Evolutionary conservation across 2,329 filamentous ascomycete genomes (phyloP).

Genomic region (Ramichloridium luteum): DNA sequence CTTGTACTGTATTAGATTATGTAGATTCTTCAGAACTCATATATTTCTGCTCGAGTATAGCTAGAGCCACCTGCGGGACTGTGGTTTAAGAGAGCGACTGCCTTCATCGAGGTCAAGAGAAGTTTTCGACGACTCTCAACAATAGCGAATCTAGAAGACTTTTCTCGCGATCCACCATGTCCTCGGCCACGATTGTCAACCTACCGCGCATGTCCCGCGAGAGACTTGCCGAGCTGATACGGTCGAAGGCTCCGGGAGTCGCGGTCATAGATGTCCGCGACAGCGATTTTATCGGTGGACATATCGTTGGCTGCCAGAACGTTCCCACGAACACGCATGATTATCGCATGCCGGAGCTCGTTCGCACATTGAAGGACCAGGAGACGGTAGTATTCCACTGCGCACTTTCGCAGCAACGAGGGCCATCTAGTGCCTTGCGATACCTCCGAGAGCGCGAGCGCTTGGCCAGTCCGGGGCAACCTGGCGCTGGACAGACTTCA

Average conservation of each 20-base stretch:
- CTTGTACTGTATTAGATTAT: too few relatives aligned
- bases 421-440: slow-evolving; percentile 67
- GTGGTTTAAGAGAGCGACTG: too few relatives aligned
- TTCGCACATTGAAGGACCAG: slow-evolving; percentile 63
- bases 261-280: slow-evolving; percentile 86
- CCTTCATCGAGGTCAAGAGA: too few relatives aligned
- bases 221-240: slow-evolving; percentile 52
- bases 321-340: slow-evolving; percentile 64
- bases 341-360: slow-evolving; percentile 65
- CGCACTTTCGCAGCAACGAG: slow-evolving; percentile 78
- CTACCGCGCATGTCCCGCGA: slow-evolving; percentile 58
- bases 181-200: slow-evolving; percentile 47
- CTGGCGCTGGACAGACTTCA: too few relatives aligned
- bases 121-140: too few relatives aligned
- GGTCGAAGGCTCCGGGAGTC: slow-evolving; percentile 29
- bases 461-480: slow-evolving; percentile 19
- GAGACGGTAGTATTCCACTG: slow-evolving; percentile 90
- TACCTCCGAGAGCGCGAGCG: slow-evolving; percentile 63
- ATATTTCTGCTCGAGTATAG: too few relatives aligned
- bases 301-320: slow-evolving; percentile 68
- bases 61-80: too few relatives aligned
- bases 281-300: slow-evolving; percentile 78
- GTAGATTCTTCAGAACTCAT: too few relatives aligned
- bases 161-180: slow-evolving; percentile 28
- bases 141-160: too few relatives aligned